Evolutionary conservation across 306 rosid species (phyloP).

Genomic region (Crotalaria pallida): DNA sequence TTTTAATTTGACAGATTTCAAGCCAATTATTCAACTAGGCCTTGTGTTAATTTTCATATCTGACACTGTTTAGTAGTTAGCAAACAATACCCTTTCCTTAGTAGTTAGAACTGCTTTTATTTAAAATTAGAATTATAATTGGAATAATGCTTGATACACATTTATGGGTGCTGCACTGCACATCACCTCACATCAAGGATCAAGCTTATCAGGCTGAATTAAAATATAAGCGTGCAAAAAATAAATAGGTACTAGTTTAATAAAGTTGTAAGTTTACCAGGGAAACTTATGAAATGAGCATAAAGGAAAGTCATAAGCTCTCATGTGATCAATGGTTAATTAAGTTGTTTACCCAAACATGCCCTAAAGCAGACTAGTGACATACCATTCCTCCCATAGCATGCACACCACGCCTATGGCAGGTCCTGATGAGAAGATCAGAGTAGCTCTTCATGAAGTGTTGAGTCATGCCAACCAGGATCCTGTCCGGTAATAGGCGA

Average conservation of each 20-base stretch:
- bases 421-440: slow-evolving; percentile 78
- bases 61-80: background rate
- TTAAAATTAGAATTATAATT: background rate
- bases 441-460: slow-evolving; percentile 91
- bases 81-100: background rate
- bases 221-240: too few species aligned
- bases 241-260: too few species aligned
- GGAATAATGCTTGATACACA: too few species aligned
- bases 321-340: too few species aligned
- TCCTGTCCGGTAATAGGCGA: slow-evolving; percentile 78
- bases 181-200: too few species aligned
- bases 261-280: too few species aligned
- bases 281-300: too few species aligned
- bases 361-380: background rate
- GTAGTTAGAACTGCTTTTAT: background rate
- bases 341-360: too few species aligned
- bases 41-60: background rate
- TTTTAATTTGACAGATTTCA: background rate
- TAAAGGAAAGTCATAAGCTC: too few species aligned
- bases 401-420: slow-evolving; percentile 80
- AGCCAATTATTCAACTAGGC: background rate
- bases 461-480: slow-evolving; percentile 83
- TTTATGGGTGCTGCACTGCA: too few species aligned
- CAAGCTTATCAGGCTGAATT: too few species aligned
- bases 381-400: slow-evolving; percentile 98